Conservation (phyloP, 1,284 basidiomycete species). For the Marasmius tenuissimus region DNA sequence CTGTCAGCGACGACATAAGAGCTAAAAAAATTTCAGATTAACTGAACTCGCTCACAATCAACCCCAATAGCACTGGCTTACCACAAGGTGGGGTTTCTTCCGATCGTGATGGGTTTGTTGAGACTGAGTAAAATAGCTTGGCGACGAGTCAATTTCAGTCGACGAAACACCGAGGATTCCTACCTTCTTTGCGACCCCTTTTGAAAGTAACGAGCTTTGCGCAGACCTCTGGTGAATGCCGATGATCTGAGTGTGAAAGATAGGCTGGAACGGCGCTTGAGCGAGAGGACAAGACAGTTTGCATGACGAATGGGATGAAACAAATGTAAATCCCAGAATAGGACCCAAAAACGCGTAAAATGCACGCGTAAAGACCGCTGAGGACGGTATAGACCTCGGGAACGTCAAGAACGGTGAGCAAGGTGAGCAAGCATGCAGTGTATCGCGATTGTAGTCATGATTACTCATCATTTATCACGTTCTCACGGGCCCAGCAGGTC, state of each 20-base stretch:
- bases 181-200: constrained; percentile 63
- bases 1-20: constrained; percentile 39
- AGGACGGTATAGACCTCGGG: neutral
- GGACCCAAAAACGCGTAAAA: neutral
- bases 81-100: constrained; percentile 60
- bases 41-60: neutral
- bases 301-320: neutral
- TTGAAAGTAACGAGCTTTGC: constrained; percentile 62
- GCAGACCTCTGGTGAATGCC: constrained; percentile 47
- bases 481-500: neutral
- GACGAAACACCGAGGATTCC: neutral
- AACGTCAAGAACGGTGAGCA: neutral
- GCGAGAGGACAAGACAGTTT: neutral
- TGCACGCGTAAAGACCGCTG: neutral
- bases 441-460: neutral
- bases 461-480: neutral
- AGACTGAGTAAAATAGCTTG: constrained; percentile 58
- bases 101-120: constrained; percentile 63
- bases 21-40: constrained; percentile 23
- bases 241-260: neutral
- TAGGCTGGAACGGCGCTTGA: neutral
- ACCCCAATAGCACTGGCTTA: constrained; percentile 19
- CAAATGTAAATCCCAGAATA: neutral
- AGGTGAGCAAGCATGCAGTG: neutral
- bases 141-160: neutral